Base-by-base conservation (phyloP, 257 asterid genomes). In the Solanum habrochaites region DNA sequence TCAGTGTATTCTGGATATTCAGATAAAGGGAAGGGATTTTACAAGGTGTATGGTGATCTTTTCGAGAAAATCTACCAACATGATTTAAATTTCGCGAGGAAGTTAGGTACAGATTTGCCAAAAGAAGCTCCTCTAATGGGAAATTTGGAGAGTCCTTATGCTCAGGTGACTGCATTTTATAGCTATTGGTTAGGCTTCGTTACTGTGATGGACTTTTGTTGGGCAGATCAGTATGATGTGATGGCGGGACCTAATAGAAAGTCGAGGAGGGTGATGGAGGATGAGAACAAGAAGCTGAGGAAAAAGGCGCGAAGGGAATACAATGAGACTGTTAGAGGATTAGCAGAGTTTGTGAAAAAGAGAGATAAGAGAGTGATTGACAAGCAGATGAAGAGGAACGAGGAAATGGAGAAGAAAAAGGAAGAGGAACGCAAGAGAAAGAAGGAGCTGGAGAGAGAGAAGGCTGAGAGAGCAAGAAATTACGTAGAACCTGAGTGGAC, bases 301-400 rank as follows among this genome's bases (percentile, higher is more conserved):
- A 97, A 94, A 82, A 95, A 94, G 88, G 99, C 97, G 14, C 90
- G 89, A 82, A 91, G 96, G 90, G 98, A 97, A 92, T 96, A 93
- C 74, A 97, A 93, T 21, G 99, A 97, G 66, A 93, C 98, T n/a
- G 99, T 97, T 35, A 90, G 98, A 90, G 98, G 96, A 70, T 91
- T 97, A 86, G 95, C 99, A 8, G 95, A 90, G 91, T 97, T 97
- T 90, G 98, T 92, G 77, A 97, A 97, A 90, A 96, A 94, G 92
- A 93, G 99, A 92, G 99, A 97, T 85, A 97, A 95, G 90, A 89
- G 99, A 85, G 99, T 97, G 64, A 94, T 96, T 78, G 99, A 96
- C 90, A 95, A 95, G 99, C 98, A 96, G 91, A 23, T 91, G 43
- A 97, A 97, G 92, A 95, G 90, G 94, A 93, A 88, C 60, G 99